phyloP scores from a whole-genome alignment of 495 filamentous ascomycete genomes.

The Neurospora sp. region DNA sequence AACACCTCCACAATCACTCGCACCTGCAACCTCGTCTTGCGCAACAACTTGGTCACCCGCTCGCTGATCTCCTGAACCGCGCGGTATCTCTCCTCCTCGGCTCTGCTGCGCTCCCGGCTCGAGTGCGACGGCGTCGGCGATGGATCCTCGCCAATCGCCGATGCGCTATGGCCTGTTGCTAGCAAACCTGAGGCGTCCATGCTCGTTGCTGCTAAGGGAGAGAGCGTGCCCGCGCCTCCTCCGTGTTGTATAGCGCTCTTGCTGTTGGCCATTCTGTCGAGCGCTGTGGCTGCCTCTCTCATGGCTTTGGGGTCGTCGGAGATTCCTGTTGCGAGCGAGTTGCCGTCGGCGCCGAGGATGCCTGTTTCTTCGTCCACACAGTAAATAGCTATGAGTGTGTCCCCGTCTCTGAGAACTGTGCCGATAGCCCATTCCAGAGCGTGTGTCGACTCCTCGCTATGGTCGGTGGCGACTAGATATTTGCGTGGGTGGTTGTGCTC shows the following conservation, averaged over 20 bases:
- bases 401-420: slow-evolving; percentile 87
- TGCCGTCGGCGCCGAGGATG: slow-evolving; percentile 27
- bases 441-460: slow-evolving; percentile 87
- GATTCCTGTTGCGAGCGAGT: background rate
- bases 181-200: slow-evolving; percentile 12
- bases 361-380: slow-evolving; percentile 79
- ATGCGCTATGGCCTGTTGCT: slow-evolving; percentile 13
- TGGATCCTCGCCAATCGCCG: slow-evolving; percentile 11
- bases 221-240: slow-evolving; percentile 9
- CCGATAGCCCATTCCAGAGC: slow-evolving; percentile 96
- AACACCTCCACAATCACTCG: slow-evolving; percentile 89
- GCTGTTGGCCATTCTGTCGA: slow-evolving; percentile 30
- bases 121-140: slow-evolving; percentile 31
- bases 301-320: slow-evolving; percentile 50
- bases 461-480: slow-evolving; percentile 86
- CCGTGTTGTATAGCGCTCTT: slow-evolving; percentile 20
- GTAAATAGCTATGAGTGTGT: slow-evolving; percentile 86
- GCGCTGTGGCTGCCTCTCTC: slow-evolving; percentile 57
- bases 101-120: slow-evolving; percentile 35
- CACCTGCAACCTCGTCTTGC: slow-evolving; percentile 86
- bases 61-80: slow-evolving; percentile 70
- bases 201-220: background rate
- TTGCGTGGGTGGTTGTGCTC: slow-evolving; percentile 68
- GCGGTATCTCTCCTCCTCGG: slow-evolving; percentile 66
- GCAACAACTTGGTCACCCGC: slow-evolving; percentile 68